phyloP scores from a whole-genome alignment of 2,329 filamentous ascomycete species.

The Pseudogymnoascus sp. region DNA sequence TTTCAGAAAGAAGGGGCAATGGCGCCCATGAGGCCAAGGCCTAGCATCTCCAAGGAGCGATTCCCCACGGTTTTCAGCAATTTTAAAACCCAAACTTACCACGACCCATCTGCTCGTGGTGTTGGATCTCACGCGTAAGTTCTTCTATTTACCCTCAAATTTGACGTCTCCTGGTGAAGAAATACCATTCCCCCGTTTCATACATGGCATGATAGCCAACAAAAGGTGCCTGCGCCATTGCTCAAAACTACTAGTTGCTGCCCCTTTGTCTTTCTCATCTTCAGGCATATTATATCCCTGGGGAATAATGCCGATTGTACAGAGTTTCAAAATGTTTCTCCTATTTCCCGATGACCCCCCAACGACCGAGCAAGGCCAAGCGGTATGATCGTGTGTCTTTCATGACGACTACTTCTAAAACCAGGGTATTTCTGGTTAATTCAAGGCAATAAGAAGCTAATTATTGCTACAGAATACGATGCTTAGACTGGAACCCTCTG shows the following conservation, averaged over 20 bases:
- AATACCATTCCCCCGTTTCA: neutral
- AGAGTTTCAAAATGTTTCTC: neutral
- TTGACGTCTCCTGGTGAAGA: neutral
- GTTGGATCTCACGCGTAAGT: conserved; percentile 52
- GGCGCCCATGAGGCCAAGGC: conserved; percentile 37
- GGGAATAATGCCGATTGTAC: neutral
- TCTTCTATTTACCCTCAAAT: neutral
- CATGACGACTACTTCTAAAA: neutral
- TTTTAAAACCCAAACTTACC: conserved; percentile 66
- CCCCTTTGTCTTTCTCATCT: neutral
- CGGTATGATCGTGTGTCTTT: neutral
- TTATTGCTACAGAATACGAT: conserved; percentile 54
- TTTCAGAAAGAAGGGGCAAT: conserved; percentile 15
- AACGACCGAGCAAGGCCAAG: neutral
- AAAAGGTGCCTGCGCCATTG: neutral
- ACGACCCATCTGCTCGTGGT: conserved; percentile 51
- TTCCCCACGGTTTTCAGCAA: conserved; percentile 62
- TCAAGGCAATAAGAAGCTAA: neutral
- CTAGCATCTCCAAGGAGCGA: conserved; percentile 60
- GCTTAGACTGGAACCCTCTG: conserved; percentile 83
- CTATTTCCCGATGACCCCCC: neutral
- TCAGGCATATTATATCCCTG: neutral
- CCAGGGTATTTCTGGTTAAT: neutral
- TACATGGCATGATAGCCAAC: neutral
- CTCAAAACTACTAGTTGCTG: neutral